Base-by-base conservation (phyloP, 1,284 basidiomycete genomes). In the Golubevia sp. region DNA sequence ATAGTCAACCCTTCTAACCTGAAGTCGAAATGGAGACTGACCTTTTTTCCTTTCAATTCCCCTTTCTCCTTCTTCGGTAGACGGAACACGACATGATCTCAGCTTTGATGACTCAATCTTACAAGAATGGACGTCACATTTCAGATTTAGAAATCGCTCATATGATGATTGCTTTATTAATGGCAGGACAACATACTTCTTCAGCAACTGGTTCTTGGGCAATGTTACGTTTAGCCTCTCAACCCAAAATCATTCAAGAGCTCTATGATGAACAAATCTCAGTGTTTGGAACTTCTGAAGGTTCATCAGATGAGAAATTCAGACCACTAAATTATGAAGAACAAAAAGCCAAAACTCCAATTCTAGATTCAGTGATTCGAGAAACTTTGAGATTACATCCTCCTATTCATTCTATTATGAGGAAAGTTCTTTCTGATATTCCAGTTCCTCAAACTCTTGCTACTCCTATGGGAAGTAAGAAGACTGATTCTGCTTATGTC, bases 101-200 rank as follows among this genome's bases (percentile, higher is more conserved):
- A 20, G 91, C 94, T 0, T 88, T 99, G 25, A 89, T 91, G 86
- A 87, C 90, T 70, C 92, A 95, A 82, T 88, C 86, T 56, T 99
- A 99, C 86, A 92, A 93, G 76, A 88, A 90, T 78, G 97, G 97
- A 55, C 87, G 88, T 49, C 82, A 87, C 0, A 88, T 99, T 34
- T 88, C 88, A 56, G 93, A 98, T 79, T 90, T 92, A 70, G 94
- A 98, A 84, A 91, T 99, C 68, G 94, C 97, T 0, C 96, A 98
- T 81, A 95, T 98, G 82, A 91, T 99, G 91, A 85, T 86, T 62
- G 85, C 85, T 1, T 68, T 85, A n/a, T 77, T 86, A n/a, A 85
- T 85, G 84, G 96, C 96, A 49, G 97, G 97, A 25, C 97, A 99
- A 85, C 97, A 99, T 86, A 99, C 97, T 0, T 93, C 91, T 73